Base-by-base conservation (phyloP, 2,329 filamentous ascomycete genomes). In the Colletotrichum sp. region DNA sequence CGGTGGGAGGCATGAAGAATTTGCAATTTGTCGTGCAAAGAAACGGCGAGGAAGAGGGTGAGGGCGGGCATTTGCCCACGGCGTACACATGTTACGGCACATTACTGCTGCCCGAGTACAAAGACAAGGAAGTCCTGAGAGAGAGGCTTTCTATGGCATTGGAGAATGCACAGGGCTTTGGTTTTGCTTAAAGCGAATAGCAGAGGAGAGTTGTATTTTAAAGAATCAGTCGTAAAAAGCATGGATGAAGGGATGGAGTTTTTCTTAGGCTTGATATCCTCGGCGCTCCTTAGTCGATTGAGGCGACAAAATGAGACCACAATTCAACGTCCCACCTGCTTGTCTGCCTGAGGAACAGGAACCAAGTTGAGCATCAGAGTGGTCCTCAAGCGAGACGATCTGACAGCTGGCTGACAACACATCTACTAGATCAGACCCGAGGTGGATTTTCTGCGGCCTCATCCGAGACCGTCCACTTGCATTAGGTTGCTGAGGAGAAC, bases 71-170 rank as follows among this genome's bases (percentile, higher is more conserved):
- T 77, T 81, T 99, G 79, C 97, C 97, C 5, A 98, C 94, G 7
- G 96, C 95, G 77, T 94, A 96, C 81, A 99, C 97, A 0, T 99
- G 97, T 84, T 99, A 98, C 85, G 95, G 96, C 3, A 96, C 94
- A 64, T 85, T 99, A 61, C 86, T 98, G 78, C 84, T 99, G 77
- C 97, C 97, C 2, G 93, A 96, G 84, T 99, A 99, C 83, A 89
- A 86, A 70, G 91, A 91, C 52, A 91, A 88, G 81, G 92, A 94
- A 75, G 91, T 94, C 43, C 82, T 99, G 81, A 89, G 89, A 82
- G 89, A 93, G 85, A 95, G 96, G 81, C 85, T 99, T 81, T 89
- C 88, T n/a, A 92, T 98, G 88, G 97, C 97, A 68, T 87, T 99
- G 81, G 92, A 96, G 85, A 97, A 98, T 84, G 92, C 94, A 9